Percentiles rank a stretch among this genome's conserved stretches.
These are phyloP conservation scores for Colletotrichum navitas DNA, from an alignment of 2,329 filamentous ascomycete genomes.

Conservation along the genomic window DNA sequence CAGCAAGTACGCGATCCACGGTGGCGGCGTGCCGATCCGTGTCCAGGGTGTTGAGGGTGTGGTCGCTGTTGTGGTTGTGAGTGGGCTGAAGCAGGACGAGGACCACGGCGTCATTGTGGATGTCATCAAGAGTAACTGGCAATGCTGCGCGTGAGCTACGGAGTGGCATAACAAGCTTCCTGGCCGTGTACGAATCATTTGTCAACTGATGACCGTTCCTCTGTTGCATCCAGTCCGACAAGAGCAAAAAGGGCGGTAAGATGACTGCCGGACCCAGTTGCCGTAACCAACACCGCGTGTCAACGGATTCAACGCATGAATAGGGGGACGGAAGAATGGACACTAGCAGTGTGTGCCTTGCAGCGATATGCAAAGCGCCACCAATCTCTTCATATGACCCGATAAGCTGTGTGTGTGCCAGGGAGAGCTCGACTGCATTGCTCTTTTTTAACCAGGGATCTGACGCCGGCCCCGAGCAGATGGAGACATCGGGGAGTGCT, in stretches of 20 bases:
- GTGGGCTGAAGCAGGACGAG: slow-evolving; percentile 80
- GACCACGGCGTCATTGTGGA: slow-evolving; percentile 83
- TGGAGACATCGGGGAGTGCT: no score
- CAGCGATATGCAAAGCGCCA: slow-evolving; percentile 6
- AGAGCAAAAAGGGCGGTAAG: neutral
- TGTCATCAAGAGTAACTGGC: slow-evolving; percentile 68
- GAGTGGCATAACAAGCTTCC: rapidly evolving
- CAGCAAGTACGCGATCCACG: slow-evolving; percentile 80
- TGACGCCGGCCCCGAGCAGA: neutral
- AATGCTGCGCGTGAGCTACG: neutral
- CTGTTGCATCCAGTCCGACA: neutral
- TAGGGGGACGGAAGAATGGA: neutral
- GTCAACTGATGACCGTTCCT: neutral
- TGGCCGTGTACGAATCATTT: neutral
- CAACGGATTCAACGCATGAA: neutral
- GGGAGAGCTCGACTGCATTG: neutral
- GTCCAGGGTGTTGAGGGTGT: slow-evolving; percentile 81
- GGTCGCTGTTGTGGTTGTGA: slow-evolving; percentile 81
- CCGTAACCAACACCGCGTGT: neutral
- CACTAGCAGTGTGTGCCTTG: slow-evolving; percentile 23
- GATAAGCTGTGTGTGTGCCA: neutral
- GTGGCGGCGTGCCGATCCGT: slow-evolving; percentile 79
- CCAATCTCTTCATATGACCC: neutral
- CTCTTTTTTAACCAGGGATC: neutral
- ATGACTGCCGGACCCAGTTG: neutral